Base-by-base conservation (phyloP, 164 flowering plant species). In the Stephania japonica region DNA sequence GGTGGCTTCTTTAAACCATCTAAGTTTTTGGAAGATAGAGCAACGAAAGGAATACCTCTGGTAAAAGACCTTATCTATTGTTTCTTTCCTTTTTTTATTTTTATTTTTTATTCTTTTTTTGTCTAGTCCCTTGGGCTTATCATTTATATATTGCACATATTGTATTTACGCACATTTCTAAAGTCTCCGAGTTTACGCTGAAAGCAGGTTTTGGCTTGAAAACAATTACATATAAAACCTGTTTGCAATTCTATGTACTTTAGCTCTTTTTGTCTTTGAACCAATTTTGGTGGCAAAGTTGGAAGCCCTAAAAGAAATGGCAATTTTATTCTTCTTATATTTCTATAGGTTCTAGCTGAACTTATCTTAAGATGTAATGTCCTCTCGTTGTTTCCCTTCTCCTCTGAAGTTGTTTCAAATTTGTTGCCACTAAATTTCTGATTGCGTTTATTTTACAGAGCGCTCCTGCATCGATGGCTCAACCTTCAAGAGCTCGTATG, bases 21-120 rank as follows among this genome's bases (percentile, higher is more conserved):
- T n/a, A 85, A 75, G 74, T 91, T 79, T 77, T 77, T 96, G 87
- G 97, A 96, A 87, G 93, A 96, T 79, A 80, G 98, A 80, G 98
- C 92, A 71, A 79, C 70, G 19, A 86, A 81, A 72, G 98, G 97
- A 82, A 78, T 91, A 8, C 87, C 86, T 24, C 77, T 93, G 98
- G 99, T 93, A 88, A 78, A 85, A 75, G 32, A 62, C 27, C 61
- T 70, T 9, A 43, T 12, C 16, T 70, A 7, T 42, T 74, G 16
- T 43, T 63, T 26, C 25, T 65, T 13, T 47, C 38, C 25, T 24
- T 32, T 42, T 7, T 5, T 61, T 64, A 61, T 42, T 53, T 65
- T 62, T 6, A 23, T 5, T 64, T 19, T 43, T 24, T 72, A 21
- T n/a, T 16, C 3, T 42, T 12, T 27, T 10, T 23, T 61, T 61